Evolutionary conservation across 371 early-diverging fungal species (phyloP).

Genomic region (Smittium mucronatum): DNA sequence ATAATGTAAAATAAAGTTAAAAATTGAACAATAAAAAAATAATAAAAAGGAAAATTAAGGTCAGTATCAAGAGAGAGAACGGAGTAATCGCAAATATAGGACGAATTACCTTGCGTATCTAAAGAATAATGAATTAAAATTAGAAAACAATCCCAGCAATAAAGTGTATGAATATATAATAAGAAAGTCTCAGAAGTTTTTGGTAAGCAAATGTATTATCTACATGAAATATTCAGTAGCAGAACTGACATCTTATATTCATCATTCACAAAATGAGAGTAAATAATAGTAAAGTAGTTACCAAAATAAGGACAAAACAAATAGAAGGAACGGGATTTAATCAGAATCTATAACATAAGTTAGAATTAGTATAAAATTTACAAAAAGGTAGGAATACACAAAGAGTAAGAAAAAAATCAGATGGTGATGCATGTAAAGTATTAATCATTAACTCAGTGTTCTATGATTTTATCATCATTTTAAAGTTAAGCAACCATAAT

Average conservation of each 20-base stretch:
- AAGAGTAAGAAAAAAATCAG: not conserved
- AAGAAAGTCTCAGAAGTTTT: not conserved
- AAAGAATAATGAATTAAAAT: too few relatives aligned
- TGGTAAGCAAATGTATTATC: conserved; percentile 1
- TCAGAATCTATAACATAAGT: too few relatives aligned
- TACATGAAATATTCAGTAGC: conserved; percentile 3
- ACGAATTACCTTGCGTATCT: too few relatives aligned
- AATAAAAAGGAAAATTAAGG: too few relatives aligned
- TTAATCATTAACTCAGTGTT: not conserved
- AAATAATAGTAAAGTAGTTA: not conserved
- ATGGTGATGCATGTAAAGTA: conserved; percentile 4
- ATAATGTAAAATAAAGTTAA: too few relatives aligned
- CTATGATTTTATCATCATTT: conserved; percentile 2
- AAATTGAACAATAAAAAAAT: too few relatives aligned
- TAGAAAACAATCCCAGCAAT: too few relatives aligned
- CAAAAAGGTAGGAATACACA: not conserved
- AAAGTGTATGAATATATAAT: too few relatives aligned
- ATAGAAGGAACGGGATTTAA: too few relatives aligned
- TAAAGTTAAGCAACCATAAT: not conserved
- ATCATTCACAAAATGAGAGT: not conserved
- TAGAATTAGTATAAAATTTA: not conserved
- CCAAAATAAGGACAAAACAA: not conserved
- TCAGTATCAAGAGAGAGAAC: too few relatives aligned
- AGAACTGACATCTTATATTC: conserved; percentile 5
- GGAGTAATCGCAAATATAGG: too few relatives aligned